Evolutionary conservation across 352 stramenopile genomes (phyloP).

Genomic region (Pythium pyrilobum): DNA sequence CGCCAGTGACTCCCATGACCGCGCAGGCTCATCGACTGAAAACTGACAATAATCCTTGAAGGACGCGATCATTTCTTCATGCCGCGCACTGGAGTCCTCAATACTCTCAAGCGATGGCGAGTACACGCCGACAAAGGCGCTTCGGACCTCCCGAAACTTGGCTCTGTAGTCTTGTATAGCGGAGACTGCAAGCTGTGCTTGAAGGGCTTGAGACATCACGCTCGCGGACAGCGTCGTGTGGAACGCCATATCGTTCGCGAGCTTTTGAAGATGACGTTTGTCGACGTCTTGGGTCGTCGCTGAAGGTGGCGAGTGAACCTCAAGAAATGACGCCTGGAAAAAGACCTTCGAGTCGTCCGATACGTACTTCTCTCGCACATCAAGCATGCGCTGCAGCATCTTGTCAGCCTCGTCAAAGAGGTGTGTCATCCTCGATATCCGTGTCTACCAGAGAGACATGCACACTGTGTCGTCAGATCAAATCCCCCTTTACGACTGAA

Average conservation of each 20-base stretch:
- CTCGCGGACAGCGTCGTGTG: not conserved
- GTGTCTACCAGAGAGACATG: not conserved
- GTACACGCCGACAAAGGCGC: not conserved
- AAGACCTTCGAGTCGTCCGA: conserved; percentile 6
- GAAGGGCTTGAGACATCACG: not conserved
- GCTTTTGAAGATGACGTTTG: conserved; percentile 2
- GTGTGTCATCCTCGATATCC: not conserved
- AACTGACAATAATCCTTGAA: too few species aligned
- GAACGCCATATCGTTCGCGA: conserved; percentile 5
- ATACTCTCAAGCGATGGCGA: not conserved
- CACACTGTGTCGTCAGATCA: not conserved
- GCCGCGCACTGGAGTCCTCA: too few species aligned
- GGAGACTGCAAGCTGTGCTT: conserved; percentile 4
- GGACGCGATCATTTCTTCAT: too few species aligned
- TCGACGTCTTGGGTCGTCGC: not conserved
- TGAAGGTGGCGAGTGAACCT: not conserved
- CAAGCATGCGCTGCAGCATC: conserved; percentile 5
- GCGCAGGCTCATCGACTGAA: too few species aligned
- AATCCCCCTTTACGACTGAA: not conserved
- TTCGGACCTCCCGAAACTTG: not conserved
- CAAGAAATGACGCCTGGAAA: conserved; percentile 4
- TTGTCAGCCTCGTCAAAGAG: conserved; percentile 6
- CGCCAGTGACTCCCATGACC: too few species aligned
- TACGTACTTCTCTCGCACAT: not conserved
- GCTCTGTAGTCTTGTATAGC: not conserved